Conservation (phyloP, 805 yeast species). For the Candida piceae region DNA sequence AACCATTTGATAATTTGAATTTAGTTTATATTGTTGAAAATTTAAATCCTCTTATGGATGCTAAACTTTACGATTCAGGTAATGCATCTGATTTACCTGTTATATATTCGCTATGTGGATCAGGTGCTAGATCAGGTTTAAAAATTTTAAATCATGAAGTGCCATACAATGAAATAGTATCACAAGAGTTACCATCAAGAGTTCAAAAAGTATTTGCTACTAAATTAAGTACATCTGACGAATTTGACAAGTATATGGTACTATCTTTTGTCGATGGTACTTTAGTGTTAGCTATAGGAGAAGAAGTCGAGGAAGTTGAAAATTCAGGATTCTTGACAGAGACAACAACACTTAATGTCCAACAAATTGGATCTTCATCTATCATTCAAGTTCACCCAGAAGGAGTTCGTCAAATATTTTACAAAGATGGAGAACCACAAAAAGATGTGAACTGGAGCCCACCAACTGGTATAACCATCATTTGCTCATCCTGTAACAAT, state of each 20-base stretch:
- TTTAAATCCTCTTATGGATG: slow-evolving; percentile 49
- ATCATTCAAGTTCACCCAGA: slow-evolving; percentile 68
- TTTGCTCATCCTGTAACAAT: slow-evolving; percentile 55
- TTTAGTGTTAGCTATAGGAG: slow-evolving; percentile 71
- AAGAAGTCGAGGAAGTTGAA: slow-evolving; percentile 68
- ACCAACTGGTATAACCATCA: slow-evolving; percentile 67
- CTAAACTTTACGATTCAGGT: slow-evolving; percentile 32
- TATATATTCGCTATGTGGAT: slow-evolving; percentile 39
- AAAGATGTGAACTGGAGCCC: slow-evolving; percentile 66
- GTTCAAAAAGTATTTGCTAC: slow-evolving; percentile 66
- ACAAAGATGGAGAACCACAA: slow-evolving; percentile 24
- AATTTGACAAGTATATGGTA: slow-evolving; percentile 58
- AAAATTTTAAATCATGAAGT: slow-evolving; percentile 53
- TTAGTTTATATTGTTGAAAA: slow-evolving; percentile 46
- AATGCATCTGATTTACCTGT: slow-evolving; percentile 35
- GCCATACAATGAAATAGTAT: slow-evolving; percentile 55
- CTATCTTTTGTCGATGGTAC: slow-evolving; percentile 64
- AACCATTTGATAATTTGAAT: slow-evolving; percentile 49
- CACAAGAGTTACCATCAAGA: slow-evolving; percentile 67
- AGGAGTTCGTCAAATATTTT: slow-evolving; percentile 59
- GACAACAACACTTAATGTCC: slow-evolving; percentile 61
- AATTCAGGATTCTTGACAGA: slow-evolving; percentile 50
- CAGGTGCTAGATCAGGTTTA: slow-evolving; percentile 40
- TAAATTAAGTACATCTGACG: slow-evolving; percentile 38
- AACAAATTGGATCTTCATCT: slow-evolving; percentile 58